Base-by-base conservation (phyloP, 371 early-diverging fungal species). In the Phascolomyces articulosus region DNA sequence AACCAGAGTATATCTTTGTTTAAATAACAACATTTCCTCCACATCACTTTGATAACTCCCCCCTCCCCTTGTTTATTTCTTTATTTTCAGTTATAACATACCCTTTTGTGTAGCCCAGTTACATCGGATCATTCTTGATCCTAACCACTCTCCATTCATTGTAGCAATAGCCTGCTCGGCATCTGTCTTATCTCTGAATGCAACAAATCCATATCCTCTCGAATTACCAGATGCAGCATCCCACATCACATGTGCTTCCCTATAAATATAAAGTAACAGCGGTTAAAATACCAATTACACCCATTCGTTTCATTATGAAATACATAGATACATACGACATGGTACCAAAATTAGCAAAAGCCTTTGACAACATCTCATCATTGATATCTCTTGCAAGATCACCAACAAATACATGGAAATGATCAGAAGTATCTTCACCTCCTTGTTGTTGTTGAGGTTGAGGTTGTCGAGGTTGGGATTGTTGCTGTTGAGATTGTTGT, bases 351-450 rank as follows among this genome's bases (percentile, higher is more conserved):
- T 62, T 70, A 28, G 81, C 69, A 69, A 95, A 95, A 0, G 92
- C 85, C 58, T 87, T 85, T n/a, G 69, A 60, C 51, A 94, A 81
- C 23, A 87, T 67, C 16, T 91, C 92, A 64, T 93, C 93, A 3
- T 79, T 91, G 40, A 93, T 89, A 65, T 95, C 96, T 72, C 91
- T 91, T 31, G 93, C 93, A 34, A 95, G 72, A 72, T 94, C 93
- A 47, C 96, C 96, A 58, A 87, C 88, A 71, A 94, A 95, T 21
- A 95, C 65, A 28, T 95, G 84, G 73, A 89, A 95, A 68, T 94
- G 94, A 60, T 86, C 75, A n/a, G 79, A 65, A 11, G 79, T 79
- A 58, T 88, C 87, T 62, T 88, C 87, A 53, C 83, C 86, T 23
- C 53, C 63, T 20, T 60, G 63, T 23, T 60, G 27, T 44, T 44